Evolutionary conservation across 1,139 yeast species (phyloP), one percentile per base, ranked within the genome.

Genomic region (Meyerozyma sp.): DNA sequence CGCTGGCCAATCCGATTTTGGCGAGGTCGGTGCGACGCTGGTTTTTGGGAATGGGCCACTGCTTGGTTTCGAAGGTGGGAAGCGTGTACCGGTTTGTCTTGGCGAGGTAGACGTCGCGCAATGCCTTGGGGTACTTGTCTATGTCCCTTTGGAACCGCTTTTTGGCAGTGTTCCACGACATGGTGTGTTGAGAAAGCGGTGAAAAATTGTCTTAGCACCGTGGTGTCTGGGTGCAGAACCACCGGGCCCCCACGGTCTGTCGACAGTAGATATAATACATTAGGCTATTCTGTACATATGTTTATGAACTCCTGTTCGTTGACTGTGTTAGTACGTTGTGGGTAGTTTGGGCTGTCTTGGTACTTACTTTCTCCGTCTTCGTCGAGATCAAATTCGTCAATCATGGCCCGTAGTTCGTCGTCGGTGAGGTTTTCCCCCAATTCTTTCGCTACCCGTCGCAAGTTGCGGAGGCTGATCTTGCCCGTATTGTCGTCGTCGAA

Each of bases 301-400:
- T 87, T 85, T 49, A 89, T 87, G 62, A 93, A 94, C 68, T 94
- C 99, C 50, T 89, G 93, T 58, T 88, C 94, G 55, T 84, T 85
- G 54, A 94, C 77, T 73, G 54, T 13, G 44, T 42, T 39, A 27
- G 36, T 18, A n/a, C 18, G 63, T 57, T 62, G 63, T n/a, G 68
- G 63, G 58, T 16, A 1, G 7, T 14, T 8, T 21, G n/a, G 5
- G 7, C 3, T 14, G 29, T 10, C 8, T 4, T 18, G 26, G n/a
- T 64, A 70, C 77, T 43, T 66, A 72, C 77, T 90, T 54, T 87
- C 96, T 40, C 98, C 98, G 61, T 94, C 98, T 49, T 88, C 96
- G 62, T 94, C 98, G 46, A 93, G 68, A 65, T 94, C 99, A 59
- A 94, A 94, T 64, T 93, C 98, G 50, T 91, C 97, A 52, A 94